phyloP scores from a whole-genome alignment of 2,329 filamentous ascomycete genomes.

The Fusarium haematococcum region DNA sequence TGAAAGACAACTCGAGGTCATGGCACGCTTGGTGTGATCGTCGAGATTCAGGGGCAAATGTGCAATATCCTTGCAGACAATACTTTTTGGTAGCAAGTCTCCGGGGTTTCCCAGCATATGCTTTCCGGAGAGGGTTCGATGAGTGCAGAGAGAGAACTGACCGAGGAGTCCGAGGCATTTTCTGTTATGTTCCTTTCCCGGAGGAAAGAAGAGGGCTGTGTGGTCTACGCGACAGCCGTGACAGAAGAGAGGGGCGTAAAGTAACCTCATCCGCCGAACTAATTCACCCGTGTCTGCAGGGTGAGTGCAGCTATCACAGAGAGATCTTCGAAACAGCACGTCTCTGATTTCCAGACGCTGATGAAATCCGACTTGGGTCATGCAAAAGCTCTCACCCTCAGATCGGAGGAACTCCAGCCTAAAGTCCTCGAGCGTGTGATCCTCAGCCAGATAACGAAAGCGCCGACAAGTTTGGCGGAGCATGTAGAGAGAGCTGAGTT shows the following conservation, averaged over 20 bases:
- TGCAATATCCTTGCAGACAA: background rate
- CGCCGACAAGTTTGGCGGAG: background rate
- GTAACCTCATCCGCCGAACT: background rate
- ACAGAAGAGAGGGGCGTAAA: background rate
- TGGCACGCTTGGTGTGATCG: background rate
- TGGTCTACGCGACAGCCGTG: background rate
- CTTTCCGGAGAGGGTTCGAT: rapidly evolving
- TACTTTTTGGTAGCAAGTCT: background rate
- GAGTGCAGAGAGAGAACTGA: background rate
- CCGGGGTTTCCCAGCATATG: background rate
- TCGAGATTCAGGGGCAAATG: background rate
- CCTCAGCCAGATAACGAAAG: background rate
- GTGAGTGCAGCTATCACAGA: background rate
- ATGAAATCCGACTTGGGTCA: background rate
- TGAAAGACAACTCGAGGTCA: background rate
- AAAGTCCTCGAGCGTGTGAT: background rate
- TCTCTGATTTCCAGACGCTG: background rate
- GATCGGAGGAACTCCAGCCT: background rate
- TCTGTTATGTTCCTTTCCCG: background rate
- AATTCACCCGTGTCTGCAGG: background rate
- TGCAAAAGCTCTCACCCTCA: background rate
- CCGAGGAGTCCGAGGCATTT: background rate
- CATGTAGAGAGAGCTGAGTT: slow-evolving; percentile 1
- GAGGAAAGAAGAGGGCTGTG: slow-evolving; percentile 1
- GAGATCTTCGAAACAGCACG: background rate